Evolutionary conservation across 208 protist genomes (phyloP), one percentile per base, ranked within the genome.

Genomic region (Leishmania braziliensis): DNA sequence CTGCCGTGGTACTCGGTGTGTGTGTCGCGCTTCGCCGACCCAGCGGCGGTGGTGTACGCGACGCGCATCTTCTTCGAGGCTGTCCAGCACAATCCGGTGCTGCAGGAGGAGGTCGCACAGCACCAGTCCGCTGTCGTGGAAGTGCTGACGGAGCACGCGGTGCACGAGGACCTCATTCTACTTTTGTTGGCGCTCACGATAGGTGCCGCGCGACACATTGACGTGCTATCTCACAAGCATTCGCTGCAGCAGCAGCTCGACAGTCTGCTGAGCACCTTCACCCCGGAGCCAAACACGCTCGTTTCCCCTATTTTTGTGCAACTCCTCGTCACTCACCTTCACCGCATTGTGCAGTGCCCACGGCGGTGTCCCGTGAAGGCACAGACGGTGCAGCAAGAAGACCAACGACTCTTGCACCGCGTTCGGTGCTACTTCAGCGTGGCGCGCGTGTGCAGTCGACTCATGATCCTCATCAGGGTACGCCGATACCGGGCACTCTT

Each of bases 41-140:
- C 88, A 5, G 81, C 86, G 5, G 88, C 86, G 70, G 94, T 95
- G 6, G 84, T 97, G 12, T 95, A 93, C 73, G 92, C 92, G 16
- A 94, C 90, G 5, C 84, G 86, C 54, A 80, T 97, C 70, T 93
- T 95, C 66, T 91, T 95, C 73, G 88, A 92, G 43, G 89, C 94
- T 1, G 81, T 92, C n/a, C 78, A 85, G 48, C 81, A 82, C 68
- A 94, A 92, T 63, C 73, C 86, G 9, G 63, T 78, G 48, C 80
- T 97, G 48, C 81, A 86, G 5, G 85, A 90, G 62, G 87, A 95
- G 56, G 88, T 91, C 23, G 81, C 83, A 71, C 70, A 86, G 50
- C 78, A 95, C 78, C 90, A 93, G 58, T 68, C 88, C 1, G 84
- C 88, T 36, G 76, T 97, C 79, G 86, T 95, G 36, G 88, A 92